Conservation (phyloP, 306 rosid species). For the Amphicarpaea edgeworthii region DNA sequence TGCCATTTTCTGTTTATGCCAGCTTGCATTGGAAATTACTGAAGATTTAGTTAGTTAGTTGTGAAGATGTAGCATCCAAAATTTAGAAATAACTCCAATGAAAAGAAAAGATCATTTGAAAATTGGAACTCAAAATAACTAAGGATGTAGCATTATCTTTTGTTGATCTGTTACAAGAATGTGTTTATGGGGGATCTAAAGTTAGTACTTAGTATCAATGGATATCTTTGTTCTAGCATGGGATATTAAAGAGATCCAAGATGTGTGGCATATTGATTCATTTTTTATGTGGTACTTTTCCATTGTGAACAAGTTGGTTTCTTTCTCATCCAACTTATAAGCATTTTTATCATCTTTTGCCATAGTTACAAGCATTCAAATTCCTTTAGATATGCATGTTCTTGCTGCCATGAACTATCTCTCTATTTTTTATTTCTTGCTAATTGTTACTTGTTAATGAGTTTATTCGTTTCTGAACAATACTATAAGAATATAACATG, state of each 20-base stretch:
- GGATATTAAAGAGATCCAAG: neutral
- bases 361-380: neutral
- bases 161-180: slow-evolving; percentile 11
- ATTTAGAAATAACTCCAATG: slow-evolving; percentile 22
- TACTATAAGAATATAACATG: neutral
- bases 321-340: slow-evolving; percentile 30
- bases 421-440: slow-evolving; percentile 11
- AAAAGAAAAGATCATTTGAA: slow-evolving; percentile 11
- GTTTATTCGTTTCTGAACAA: slow-evolving; percentile 22
- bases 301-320: slow-evolving; percentile 34
- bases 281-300: neutral
- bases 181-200: slow-evolving; percentile 1
- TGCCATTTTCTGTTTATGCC: slow-evolving; percentile 35
- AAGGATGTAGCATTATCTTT: neutral
- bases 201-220: neutral
- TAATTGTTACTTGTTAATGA: neutral
- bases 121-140: neutral
- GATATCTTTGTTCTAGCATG: slow-evolving; percentile 31
- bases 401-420: slow-evolving; percentile 19
- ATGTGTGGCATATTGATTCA: too few relatives aligned
- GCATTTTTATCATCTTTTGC: slow-evolving; percentile 35
- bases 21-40: slow-evolving; percentile 23
- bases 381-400: slow-evolving; percentile 21
- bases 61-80: slow-evolving; percentile 25
- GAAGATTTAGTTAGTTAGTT: slow-evolving; percentile 2